Percentiles rank a stretch among this genome's conserved stretches.
Conservation (phyloP, 2,329 filamentous ascomycete species). For the Sporothrix luriei region DNA sequence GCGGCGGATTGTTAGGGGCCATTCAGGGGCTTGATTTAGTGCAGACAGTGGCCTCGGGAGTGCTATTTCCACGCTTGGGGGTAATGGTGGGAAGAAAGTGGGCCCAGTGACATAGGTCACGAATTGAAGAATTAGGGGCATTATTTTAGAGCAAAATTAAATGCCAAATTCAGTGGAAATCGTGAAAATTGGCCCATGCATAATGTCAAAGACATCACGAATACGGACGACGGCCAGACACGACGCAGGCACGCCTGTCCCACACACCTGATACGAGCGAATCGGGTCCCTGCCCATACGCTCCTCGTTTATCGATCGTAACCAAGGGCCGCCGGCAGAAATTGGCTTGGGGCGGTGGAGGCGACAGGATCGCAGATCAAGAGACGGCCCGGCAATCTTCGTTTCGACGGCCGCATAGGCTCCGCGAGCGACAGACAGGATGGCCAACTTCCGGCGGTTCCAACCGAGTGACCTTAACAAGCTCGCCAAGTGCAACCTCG, state of each 20-base stretch:
- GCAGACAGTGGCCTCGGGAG: conserved; percentile 16
- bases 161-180: background rate
- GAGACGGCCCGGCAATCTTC: background rate
- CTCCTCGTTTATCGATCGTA: background rate
- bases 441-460: conserved; percentile 87
- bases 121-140: background rate
- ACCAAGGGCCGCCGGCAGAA: too few species aligned
- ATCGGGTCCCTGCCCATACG: too few species aligned
- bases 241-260: conserved; percentile 6
- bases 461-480: conserved; percentile 80
- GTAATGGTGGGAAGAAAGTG: conserved; percentile 6
- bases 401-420: background rate
- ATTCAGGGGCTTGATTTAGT: conserved; percentile 13
- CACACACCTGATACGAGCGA: conserved; percentile 21
- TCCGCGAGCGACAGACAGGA: conserved; percentile 42
- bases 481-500: conserved; percentile 92
- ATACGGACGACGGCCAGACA: conserved; percentile 11
- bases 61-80: conserved; percentile 12
- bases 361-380: background rate
- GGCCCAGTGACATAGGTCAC: conserved; percentile 22
- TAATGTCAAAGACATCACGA: background rate
- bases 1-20: conserved; percentile 7
- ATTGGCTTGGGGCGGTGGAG: conserved; percentile 8
- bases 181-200: conserved; percentile 22
- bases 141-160: conserved; percentile 21